phyloP scores from a whole-genome alignment of 345 rosid genomes.

The Laguncularia racemosa region DNA sequence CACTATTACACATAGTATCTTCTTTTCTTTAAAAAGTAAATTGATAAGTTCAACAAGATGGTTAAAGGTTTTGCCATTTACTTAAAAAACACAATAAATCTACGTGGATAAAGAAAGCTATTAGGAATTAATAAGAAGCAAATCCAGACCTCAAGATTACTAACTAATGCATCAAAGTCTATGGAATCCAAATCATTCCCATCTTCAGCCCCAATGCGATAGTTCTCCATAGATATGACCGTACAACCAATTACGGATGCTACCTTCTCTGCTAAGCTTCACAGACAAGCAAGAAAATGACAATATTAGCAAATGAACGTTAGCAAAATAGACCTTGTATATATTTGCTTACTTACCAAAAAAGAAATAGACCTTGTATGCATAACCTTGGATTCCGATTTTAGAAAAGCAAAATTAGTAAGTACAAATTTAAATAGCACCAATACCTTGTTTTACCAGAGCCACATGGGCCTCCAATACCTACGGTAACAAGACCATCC shows the following conservation, averaged over 20 bases:
- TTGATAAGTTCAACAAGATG: no score
- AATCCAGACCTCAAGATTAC: slow-evolving; percentile 69
- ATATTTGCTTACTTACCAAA: no score
- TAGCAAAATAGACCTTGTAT: no score
- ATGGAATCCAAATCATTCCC: slow-evolving; percentile 81
- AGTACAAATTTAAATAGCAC: slow-evolving; percentile 6
- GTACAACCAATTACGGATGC: slow-evolving; percentile 94
- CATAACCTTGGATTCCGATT: no score
- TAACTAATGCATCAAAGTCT: slow-evolving; percentile 78
- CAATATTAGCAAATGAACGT: not conserved
- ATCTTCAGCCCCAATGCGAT: slow-evolving; percentile 70
- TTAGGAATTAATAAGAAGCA: slow-evolving; percentile 2
- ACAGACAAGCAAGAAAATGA: slow-evolving; percentile 22
- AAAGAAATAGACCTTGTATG: no score
- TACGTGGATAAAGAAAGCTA: slow-evolving; percentile 2
- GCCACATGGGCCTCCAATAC: slow-evolving; percentile 98
- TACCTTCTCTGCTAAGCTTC: slow-evolving; percentile 98
- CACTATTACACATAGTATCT: no score
- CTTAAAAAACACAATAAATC: slow-evolving; percentile 1
- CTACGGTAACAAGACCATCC: slow-evolving; percentile 81
- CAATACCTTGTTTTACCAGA: slow-evolving; percentile 89
- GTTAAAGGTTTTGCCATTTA: not conserved
- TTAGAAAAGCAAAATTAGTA: not conserved
- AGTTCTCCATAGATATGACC: slow-evolving; percentile 97
- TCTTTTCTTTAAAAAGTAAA: no score